A percentile compares a stretch with the other conserved stretches of the same genome.
These are phyloP conservation scores for Pseudocercospora cruenta DNA, from an alignment of 2,329 filamentous ascomycete species.

Conservation along the genomic window DNA sequence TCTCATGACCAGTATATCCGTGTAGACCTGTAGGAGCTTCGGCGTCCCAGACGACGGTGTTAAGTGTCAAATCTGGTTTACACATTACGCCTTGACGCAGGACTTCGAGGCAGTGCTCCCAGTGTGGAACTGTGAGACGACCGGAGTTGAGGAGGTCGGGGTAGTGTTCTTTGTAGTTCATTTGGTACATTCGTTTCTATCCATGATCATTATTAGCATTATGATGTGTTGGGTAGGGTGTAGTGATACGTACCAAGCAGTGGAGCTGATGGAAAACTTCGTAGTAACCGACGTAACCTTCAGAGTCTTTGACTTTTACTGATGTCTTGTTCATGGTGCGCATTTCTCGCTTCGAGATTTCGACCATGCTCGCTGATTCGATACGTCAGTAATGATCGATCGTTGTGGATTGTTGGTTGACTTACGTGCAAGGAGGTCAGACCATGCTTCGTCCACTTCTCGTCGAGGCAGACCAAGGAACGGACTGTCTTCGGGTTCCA, in stretches of 20 bases:
- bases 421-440: conserved; percentile 12
- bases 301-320: conserved; percentile 1
- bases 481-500: conserved; percentile 10
- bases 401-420: background rate
- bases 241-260: conserved; percentile 8
- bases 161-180: conserved; percentile 15
- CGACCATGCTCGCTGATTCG: conserved; percentile 12
- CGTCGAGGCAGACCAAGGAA: conserved; percentile 16
- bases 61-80: conserved; percentile 19
- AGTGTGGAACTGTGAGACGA: conserved; percentile 12
- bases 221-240: background rate
- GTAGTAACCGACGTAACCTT: conserved; percentile 18
- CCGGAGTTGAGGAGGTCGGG: conserved; percentile 10
- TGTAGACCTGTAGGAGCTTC: conserved; percentile 11
- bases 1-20: conserved; percentile 9
- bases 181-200: conserved; percentile 21
- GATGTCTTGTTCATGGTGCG: conserved; percentile 22
- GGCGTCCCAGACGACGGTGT: conserved; percentile 16
- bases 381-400: background rate
- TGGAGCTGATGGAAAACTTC: conserved; percentile 22
- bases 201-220: background rate
- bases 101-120: conserved; percentile 21
- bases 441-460: conserved; percentile 20
- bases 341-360: conserved; percentile 16
- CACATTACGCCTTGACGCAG: conserved; percentile 17